phyloP scores from a whole-genome alignment of 2,329 filamentous ascomycete species.

The Diplodia intermedia region DNA sequence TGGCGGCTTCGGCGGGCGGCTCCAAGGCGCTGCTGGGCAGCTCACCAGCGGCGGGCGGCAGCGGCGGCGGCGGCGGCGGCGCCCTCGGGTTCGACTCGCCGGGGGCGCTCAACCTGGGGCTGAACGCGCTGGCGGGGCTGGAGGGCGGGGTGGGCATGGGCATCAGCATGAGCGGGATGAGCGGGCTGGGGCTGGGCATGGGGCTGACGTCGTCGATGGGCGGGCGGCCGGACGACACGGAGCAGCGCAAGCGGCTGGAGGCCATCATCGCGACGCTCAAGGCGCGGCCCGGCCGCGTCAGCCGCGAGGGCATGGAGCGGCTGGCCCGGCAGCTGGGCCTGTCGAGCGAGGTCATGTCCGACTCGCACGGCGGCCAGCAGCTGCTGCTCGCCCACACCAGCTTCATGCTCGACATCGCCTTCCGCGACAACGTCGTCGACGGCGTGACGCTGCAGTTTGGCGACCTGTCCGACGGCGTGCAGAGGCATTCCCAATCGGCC shows the following conservation, averaged over 20 bases:
- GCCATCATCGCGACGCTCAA: conserved; percentile 71
- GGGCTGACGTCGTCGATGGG: conserved; percentile 46
- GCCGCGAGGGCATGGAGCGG: conserved; percentile 76
- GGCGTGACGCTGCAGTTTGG: conserved; percentile 36
- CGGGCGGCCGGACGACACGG: conserved; percentile 58
- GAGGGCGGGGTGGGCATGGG: conserved; percentile 51
- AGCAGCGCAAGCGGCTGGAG: conserved; percentile 61
- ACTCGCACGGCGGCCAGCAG: conserved; percentile 37
- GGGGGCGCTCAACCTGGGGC: conserved; percentile 38
- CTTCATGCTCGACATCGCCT: conserved; percentile 42
- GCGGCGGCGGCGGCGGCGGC: conserved; percentile 34
- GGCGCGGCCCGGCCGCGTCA: conserved; percentile 72
- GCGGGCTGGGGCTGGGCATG: conserved; percentile 44
- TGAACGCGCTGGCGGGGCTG: conserved; percentile 51
- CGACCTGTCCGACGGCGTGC: conserved; percentile 29
- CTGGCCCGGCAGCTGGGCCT: conserved; percentile 70
- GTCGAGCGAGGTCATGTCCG: conserved; percentile 52
- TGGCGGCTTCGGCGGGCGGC: conserved; percentile 28
- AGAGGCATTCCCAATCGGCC: conserved; percentile 16
- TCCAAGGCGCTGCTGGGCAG: conserved; percentile 34
- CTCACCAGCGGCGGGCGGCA: conserved; percentile 33
- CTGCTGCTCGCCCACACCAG: conserved; percentile 49
- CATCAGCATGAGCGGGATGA: conserved; percentile 52
- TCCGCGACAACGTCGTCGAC: conserved; percentile 15
- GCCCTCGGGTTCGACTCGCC: conserved; percentile 52